Conservation (phyloP, 1,139 yeast species). For the Yamadazyma sp. region DNA sequence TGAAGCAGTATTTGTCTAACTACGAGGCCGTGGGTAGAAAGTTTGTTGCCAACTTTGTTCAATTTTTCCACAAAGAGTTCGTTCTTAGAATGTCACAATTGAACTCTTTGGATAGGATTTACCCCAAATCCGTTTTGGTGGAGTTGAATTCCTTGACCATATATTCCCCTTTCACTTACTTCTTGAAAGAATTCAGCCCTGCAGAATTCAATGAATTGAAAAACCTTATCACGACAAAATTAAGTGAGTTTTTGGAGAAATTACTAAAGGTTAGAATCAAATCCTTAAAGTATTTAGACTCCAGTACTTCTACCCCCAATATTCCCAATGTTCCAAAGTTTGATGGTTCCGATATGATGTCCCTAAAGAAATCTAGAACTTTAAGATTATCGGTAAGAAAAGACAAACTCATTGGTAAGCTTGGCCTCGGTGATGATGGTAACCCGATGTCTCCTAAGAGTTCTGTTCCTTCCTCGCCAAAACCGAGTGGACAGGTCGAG, state of each 20-base stretch:
- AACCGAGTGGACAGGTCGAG: conserved; percentile 4
- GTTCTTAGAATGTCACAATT: conserved; percentile 32
- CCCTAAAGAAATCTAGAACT: conserved; percentile 33
- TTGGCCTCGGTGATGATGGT: conserved; percentile 15
- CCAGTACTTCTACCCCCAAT: conserved; percentile 6
- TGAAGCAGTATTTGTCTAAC: conserved; percentile 62
- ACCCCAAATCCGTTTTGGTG: conserved; percentile 25
- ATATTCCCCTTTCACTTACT: conserved; percentile 63
- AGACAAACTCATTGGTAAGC: conserved; percentile 22
- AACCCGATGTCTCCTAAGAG: conserved; percentile 9
- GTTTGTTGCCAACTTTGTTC: conserved; percentile 52
- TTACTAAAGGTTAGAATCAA: conserved; percentile 25
- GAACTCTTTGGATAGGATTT: conserved; percentile 23
- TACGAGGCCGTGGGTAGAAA: conserved; percentile 59
- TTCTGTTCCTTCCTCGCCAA: conserved; percentile 7
- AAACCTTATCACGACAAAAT: conserved; percentile 24
- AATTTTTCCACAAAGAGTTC: conserved; percentile 48
- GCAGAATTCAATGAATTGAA: conserved; percentile 31
- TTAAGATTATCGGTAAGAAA: conserved; percentile 31
- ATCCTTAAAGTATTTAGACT: conserved; percentile 18
- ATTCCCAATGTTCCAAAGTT: conserved; percentile 3
- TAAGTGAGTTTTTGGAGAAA: conserved; percentile 31
- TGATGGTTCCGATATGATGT: conserved; percentile 13
- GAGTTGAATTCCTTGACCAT: conserved; percentile 47
- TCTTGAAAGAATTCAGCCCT: conserved; percentile 58